These are phyloP conservation scores for Omphalotus olearius DNA, from an alignment of 1,284 basidiomycete species.

Conservation along the genomic window DNA sequence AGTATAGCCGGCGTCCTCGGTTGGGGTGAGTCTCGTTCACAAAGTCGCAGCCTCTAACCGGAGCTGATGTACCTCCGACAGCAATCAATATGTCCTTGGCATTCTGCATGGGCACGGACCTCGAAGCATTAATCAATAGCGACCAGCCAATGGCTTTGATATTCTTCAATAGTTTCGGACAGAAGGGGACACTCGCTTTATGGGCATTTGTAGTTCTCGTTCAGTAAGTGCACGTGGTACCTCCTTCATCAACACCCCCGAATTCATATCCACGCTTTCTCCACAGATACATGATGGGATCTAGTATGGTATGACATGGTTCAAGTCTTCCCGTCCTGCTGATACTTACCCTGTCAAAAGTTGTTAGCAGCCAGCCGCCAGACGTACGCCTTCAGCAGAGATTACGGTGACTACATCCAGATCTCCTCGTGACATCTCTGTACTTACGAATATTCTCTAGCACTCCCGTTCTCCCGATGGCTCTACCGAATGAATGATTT, in stretches of 20 bases:
- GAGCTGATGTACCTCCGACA: slow-evolving; percentile 14
- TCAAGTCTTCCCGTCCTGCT: no score
- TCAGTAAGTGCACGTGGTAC: not conserved
- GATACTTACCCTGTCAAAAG: slow-evolving; percentile 25
- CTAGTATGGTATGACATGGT: slow-evolving; percentile 48
- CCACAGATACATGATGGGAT: slow-evolving; percentile 69
- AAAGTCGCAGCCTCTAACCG: no score
- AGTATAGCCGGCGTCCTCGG: slow-evolving; percentile 51
- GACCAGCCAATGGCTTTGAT: slow-evolving; percentile 71
- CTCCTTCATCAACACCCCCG: no score
- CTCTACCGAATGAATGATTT: slow-evolving; percentile 64
- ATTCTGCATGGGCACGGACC: slow-evolving; percentile 62
- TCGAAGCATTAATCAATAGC: slow-evolving; percentile 39
- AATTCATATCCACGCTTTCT: no score
- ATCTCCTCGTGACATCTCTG: not conserved
- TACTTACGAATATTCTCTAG: slow-evolving; percentile 24
- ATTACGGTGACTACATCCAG: slow-evolving; percentile 17
- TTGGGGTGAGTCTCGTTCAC: slow-evolving; percentile 40
- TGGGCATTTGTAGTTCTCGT: slow-evolving; percentile 45
- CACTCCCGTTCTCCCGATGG: slow-evolving; percentile 67
- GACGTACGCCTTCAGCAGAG: slow-evolving; percentile 57
- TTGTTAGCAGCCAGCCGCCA: slow-evolving; percentile 59
- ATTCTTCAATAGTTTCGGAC: slow-evolving; percentile 9
- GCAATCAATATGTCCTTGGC: slow-evolving; percentile 49
- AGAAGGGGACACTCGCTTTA: slow-evolving; percentile 6